Percentiles rank a stretch among this genome's conserved stretches.
Evolutionary conservation across 108 stramenopile species (phyloP).

Genomic region (Cyclotella choctawhatcheeana): DNA sequence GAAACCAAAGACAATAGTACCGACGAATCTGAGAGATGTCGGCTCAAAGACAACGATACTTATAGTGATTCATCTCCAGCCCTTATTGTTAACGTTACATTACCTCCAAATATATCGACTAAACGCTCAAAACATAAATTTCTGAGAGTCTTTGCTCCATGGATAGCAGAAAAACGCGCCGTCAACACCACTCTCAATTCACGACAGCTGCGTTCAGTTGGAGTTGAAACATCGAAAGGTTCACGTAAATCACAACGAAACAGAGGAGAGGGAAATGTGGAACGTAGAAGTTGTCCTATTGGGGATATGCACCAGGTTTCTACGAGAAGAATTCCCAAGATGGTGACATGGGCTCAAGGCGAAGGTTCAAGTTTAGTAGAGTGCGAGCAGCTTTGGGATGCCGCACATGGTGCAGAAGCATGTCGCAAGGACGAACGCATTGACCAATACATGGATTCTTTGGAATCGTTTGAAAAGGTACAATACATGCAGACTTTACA

Average conservation of each 20-base stretch:
- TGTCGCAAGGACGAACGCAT: slow-evolving; percentile 48
- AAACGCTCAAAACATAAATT: background rate
- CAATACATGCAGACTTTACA: slow-evolving; percentile 59
- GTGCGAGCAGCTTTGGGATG: slow-evolving; percentile 66
- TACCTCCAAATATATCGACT: slow-evolving; percentile 1
- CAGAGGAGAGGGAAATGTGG: slow-evolving; percentile 42
- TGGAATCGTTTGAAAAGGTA: slow-evolving; percentile 41
- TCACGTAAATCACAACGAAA: slow-evolving; percentile 34
- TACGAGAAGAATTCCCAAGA: slow-evolving; percentile 9
- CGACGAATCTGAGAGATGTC: slow-evolving; percentile 13
- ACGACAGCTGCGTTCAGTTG: slow-evolving; percentile 36
- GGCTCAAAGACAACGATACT: background rate
- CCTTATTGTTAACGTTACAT: slow-evolving; percentile 21
- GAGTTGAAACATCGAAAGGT: slow-evolving; percentile 20
- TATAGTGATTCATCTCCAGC: slow-evolving; percentile 2
- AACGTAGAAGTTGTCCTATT: slow-evolving; percentile 20
- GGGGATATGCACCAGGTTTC: slow-evolving; percentile 49
- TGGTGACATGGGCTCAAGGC: slow-evolving; percentile 24
- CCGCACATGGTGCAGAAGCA: slow-evolving; percentile 43
- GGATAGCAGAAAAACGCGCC: slow-evolving; percentile 36
- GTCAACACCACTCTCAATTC: slow-evolving; percentile 19
- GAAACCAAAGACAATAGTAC: background rate
- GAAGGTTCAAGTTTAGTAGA: background rate
- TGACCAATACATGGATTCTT: slow-evolving; percentile 50
- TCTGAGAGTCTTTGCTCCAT: slow-evolving; percentile 43